Percentiles rank a stretch among this genome's conserved stretches.
phyloP scores from a whole-genome alignment of 352 stramenopile species.

The Aphanomyces astaci region DNA sequence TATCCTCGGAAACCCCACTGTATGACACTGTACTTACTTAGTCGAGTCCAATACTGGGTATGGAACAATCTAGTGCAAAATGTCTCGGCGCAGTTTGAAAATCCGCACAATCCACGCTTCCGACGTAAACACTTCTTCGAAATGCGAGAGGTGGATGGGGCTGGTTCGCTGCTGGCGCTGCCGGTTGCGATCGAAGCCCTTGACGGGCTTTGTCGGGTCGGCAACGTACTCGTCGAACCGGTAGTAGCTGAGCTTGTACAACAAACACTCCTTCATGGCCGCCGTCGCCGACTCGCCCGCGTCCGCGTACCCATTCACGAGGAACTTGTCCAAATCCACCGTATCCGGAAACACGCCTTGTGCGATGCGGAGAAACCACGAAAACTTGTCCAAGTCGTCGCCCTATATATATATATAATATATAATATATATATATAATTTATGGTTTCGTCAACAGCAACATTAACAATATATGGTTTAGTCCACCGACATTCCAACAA shows the following conservation, averaged over 20 bases:
- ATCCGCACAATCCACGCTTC: slow-evolving; percentile 92
- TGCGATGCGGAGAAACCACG: slow-evolving; percentile 90
- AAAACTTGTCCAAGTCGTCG: slow-evolving; percentile 91
- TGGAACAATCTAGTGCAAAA: no score
- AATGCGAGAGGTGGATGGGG: slow-evolving; percentile 67
- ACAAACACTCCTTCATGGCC: slow-evolving; percentile 77
- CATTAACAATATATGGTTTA: no score
- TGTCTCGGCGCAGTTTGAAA: slow-evolving; percentile 40
- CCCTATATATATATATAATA: slow-evolving; percentile 25
- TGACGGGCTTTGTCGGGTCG: slow-evolving; percentile 26
- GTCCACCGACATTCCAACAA: no score
- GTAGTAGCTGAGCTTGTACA: slow-evolving; percentile 91
- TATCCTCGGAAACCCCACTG: no score
- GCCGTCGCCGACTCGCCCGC: slow-evolving; percentile 60
- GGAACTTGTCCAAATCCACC: slow-evolving; percentile 79
- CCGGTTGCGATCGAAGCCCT: slow-evolving; percentile 67
- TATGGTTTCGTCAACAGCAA: not conserved
- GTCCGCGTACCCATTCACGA: slow-evolving; percentile 58
- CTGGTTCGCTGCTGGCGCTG: slow-evolving; percentile 45
- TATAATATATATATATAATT: slow-evolving; percentile 27
- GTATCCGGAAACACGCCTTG: slow-evolving; percentile 75
- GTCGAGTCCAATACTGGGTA: no score
- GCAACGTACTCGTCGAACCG: slow-evolving; percentile 55
- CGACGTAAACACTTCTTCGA: slow-evolving; percentile 89
- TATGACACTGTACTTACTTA: no score